These are phyloP conservation scores for Ilex paraguariensis DNA, from an alignment of 305 asterid species.

Conservation along the genomic window DNA sequence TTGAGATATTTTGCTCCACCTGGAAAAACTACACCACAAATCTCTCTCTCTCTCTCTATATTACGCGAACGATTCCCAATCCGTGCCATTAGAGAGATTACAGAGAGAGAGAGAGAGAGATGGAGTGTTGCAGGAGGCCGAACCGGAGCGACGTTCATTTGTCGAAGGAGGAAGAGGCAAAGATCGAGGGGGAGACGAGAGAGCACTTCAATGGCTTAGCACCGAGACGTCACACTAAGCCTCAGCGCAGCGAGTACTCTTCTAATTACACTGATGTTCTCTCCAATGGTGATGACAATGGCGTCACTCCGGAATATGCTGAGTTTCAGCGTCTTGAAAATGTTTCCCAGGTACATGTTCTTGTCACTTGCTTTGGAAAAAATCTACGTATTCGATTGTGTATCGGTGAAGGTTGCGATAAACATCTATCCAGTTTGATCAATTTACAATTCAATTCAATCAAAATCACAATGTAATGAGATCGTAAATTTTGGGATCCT, in stretches of 20 bases:
- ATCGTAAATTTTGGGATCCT: too few species aligned
- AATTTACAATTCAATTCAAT: too few species aligned
- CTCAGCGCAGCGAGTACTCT: constrained; percentile 83
- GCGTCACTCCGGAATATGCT: constrained; percentile 42
- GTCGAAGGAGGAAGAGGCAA: constrained; percentile 52
- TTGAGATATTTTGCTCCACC: too few species aligned
- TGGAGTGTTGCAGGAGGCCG: constrained; percentile 28
- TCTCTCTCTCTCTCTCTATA: too few species aligned
- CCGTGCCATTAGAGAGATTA: not conserved
- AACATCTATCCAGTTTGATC: too few species aligned
- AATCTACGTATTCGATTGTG: not conserved
- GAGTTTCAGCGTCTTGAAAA: constrained; percentile 66
- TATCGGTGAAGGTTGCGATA: not conserved
- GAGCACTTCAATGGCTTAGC: constrained; percentile 61
- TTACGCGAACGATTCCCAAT: too few species aligned
- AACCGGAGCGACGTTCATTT: constrained; percentile 77
- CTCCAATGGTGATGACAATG: constrained; percentile 16
- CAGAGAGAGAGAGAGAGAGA: not conserved
- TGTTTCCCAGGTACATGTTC: constrained; percentile 44
- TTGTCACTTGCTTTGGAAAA: too few species aligned
- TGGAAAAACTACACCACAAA: too few species aligned
- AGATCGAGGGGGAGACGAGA: constrained; percentile 54
- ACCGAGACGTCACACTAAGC: constrained; percentile 86
- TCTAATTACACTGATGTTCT: constrained; percentile 46
- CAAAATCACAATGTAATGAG: too few species aligned